phyloP scores from a whole-genome alignment of 2,329 filamentous ascomycete genomes.

The Hypomyces rosellus region DNA sequence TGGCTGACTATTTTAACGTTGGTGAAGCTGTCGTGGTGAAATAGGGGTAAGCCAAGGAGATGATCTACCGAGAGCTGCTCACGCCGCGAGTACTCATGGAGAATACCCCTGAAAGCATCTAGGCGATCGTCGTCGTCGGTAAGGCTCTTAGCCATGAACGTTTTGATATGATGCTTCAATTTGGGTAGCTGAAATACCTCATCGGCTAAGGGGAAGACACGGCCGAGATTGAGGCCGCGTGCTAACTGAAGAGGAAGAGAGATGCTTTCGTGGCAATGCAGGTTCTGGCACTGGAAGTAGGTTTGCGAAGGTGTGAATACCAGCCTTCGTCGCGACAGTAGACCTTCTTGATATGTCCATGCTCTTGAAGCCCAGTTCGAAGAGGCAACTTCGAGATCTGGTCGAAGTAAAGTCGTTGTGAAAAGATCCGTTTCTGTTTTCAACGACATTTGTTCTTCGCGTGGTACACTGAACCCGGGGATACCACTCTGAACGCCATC shows the following conservation, averaged over 20 bases:
- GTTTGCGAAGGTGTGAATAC: slow-evolving; percentile 31
- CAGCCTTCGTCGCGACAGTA: slow-evolving; percentile 29
- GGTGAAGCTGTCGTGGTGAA: slow-evolving; percentile 26
- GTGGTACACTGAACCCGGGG: slow-evolving; percentile 27
- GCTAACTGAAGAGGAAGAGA: slow-evolving; percentile 26
- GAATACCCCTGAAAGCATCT: slow-evolving; percentile 28
- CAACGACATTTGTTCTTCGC: slow-evolving; percentile 30
- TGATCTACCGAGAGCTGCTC: slow-evolving; percentile 22
- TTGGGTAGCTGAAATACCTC: slow-evolving; percentile 19
- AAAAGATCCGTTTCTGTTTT: slow-evolving; percentile 27
- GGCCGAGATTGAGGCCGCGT: slow-evolving; percentile 25
- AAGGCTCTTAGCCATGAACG: slow-evolving; percentile 26
- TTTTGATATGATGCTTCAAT: slow-evolving; percentile 23
- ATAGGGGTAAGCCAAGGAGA: slow-evolving; percentile 30
- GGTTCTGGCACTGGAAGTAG: slow-evolving; percentile 32
- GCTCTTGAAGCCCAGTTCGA: slow-evolving; percentile 30
- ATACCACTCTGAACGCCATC: slow-evolving; percentile 25
- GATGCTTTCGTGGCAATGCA: slow-evolving; percentile 34
- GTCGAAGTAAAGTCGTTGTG: slow-evolving; percentile 30
- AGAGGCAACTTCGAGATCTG: slow-evolving; percentile 28
- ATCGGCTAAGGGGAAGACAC: slow-evolving; percentile 23
- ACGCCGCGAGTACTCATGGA: slow-evolving; percentile 23
- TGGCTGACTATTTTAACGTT: slow-evolving; percentile 21
- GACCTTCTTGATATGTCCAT: slow-evolving; percentile 33
- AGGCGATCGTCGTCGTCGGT: slow-evolving; percentile 23